Evolutionary conservation across 805 yeast genomes (phyloP), one percentile per base, ranked within the genome.

Genomic region (Kregervanrija delftensis): DNA sequence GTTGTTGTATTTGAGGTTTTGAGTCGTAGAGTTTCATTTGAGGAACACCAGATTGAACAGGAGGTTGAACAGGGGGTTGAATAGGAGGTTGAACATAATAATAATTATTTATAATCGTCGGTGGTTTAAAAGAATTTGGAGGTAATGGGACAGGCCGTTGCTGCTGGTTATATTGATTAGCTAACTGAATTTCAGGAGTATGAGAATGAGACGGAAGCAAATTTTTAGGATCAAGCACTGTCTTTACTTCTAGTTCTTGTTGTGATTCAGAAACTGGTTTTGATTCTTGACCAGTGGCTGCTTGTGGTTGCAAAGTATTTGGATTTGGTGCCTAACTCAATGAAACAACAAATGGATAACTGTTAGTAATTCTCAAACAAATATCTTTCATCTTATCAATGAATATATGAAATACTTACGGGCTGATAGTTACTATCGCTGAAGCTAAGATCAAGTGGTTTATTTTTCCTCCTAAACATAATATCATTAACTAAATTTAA

Each of bases 251-350:
- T 2, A 22, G 28, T 22, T 22, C 28, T 22, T 22, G 28, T 6
- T 8, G 28, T 22, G 28, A 22, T 22, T 22, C 28, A 22, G 28
- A 22, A 22, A 15, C 16, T 13, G 17, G 39, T 16, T 14, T 42
- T 9, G 30, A 17, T 17, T 40, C 28, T 10, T 35, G 35, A 15
- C 52, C 56, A 11, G 56, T 56, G 43, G 49, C 55, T 39, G 51
- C 49, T 49, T 50, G 60, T 40, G 53, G 59, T 49, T 41, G 49
- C 36, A 50, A 44, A 13, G 47, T 33, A 28, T 50, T 50, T 16
- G 54, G 54, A 33, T 47, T 50, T 4, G 50, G 52, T 5, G 54
- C 52, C 48, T 46, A n/a, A 17, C 3, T 28, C 10, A 14, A 11
- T 3, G 16, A 14, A 35, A 11, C 37, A 35, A 35, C 4, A 35